Evolutionary conservation across 352 stramenopile genomes (phyloP), one percentile per base, ranked within the genome.

Genomic region (Phytophthora cactorum): DNA sequence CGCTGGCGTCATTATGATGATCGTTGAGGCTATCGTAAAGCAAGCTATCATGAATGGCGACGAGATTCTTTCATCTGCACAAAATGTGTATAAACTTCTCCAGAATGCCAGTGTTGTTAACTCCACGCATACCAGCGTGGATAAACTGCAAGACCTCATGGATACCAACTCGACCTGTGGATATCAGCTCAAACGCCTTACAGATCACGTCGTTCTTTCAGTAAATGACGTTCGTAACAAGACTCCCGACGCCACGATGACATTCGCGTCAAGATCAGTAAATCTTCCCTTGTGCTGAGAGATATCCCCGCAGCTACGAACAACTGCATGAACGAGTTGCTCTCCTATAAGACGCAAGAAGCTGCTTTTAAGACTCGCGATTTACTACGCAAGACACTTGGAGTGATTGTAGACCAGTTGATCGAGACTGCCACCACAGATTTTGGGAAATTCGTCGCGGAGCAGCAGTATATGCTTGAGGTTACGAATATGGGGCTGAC

Each of bases 401-500:
- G 52, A 2, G 65, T 72, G 29, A 72, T 72, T 25, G 52, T 72
- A 1, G 65, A 69, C 22, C 59, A 72, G 47, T 44, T 72, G 3
- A 67, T 72, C 8, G 31, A 59, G 1, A 69, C 52, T 5, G 59
- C 17, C 1, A 59, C 46, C 4, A 72, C 65, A 8, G 54, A 68
- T 29, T 28, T 56, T 36, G 59, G 65, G 4, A 41, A 60, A 17
- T 39, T 43, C 29, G 65, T 72, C 9, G 59, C 66, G 1, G 6
- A 70, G 15, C 17, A 51, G 5, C 34, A 79, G 41, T 79, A 81
- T 29, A 57, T 68, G 15, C 49, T 80, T 15, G 59, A 71, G 47
- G 63, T 72, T 1, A 54, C 70, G n/a, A 69, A 82, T 39, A 52
- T 80, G 36, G 73, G 76, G 7, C 68, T 75, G 4, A 46, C 41